A percentile compares a stretch with the other conserved stretches of the same genome.
Conservation (phyloP, 2,329 filamentous ascomycete species). For the Xylariaceae sp. region DNA sequence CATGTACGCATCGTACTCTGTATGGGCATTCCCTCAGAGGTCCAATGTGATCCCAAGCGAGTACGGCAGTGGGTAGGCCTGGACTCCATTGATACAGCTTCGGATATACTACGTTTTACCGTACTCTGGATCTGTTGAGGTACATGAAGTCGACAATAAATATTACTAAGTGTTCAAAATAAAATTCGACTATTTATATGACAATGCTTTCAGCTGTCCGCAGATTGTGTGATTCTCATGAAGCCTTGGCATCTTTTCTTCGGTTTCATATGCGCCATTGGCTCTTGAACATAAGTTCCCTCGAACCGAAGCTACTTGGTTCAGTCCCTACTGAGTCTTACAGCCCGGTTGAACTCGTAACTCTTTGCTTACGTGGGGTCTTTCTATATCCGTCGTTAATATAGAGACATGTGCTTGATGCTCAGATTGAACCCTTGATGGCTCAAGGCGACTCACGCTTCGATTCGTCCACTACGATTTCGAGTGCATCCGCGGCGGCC, state of each 20-base stretch:
- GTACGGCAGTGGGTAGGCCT: too few relatives aligned
- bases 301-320: background rate
- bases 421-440: background rate
- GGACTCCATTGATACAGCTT: too few relatives aligned
- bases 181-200: too few relatives aligned
- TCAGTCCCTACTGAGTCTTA: background rate
- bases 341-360: background rate
- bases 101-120: too few relatives aligned
- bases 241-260: background rate
- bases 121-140: too few relatives aligned
- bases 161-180: too few relatives aligned
- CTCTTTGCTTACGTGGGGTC: background rate
- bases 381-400: background rate
- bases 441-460: background rate
- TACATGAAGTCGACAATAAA: too few relatives aligned
- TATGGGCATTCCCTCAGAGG: too few relatives aligned
- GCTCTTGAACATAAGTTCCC: too few relatives aligned
- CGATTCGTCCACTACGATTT: background rate
- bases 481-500: slow-evolving; percentile 6
- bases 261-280: background rate
- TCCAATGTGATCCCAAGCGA: too few relatives aligned
- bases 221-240: background rate
- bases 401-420: background rate
- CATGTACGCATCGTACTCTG: too few relatives aligned
- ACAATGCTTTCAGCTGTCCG: too few relatives aligned